phyloP scores from a whole-genome alignment of 192 early-diverging fungal species.

The Gorgonomyces haynaldii region DNA sequence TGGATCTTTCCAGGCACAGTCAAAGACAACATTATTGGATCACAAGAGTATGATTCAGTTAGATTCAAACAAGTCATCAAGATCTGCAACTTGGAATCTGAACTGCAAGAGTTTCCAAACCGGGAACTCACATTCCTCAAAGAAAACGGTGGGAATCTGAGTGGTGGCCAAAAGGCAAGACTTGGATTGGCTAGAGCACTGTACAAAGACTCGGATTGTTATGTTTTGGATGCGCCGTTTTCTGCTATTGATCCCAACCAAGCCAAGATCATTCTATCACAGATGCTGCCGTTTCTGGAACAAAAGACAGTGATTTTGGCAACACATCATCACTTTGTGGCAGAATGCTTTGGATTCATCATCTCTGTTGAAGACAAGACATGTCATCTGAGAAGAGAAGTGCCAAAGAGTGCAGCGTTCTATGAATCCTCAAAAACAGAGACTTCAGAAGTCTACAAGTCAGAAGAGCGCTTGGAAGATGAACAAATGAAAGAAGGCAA shows the following conservation, averaged over 20 bases:
- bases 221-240: conserved; percentile 12
- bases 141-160: conserved; percentile 13
- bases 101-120: conserved; percentile 16
- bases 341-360: no score
- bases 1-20: conserved; percentile 16
- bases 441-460: no score
- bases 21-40: conserved; percentile 10
- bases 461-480: no score
- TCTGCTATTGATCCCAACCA: conserved; percentile 11
- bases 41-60: conserved; percentile 6
- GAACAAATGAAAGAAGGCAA: no score
- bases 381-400: no score
- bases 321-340: no score
- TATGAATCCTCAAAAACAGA: no score
- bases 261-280: no score
- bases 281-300: no score
- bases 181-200: conserved; percentile 7
- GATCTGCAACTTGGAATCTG: conserved; percentile 18
- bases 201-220: conserved; percentile 14
- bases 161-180: conserved; percentile 13
- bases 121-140: conserved; percentile 16
- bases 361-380: no score
- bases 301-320: no score
- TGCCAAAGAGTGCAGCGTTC: no score
- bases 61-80: conserved; percentile 7